Base-by-base conservation (phyloP, 2,329 filamentous ascomycete species). In the Phialocephala subalpina region DNA sequence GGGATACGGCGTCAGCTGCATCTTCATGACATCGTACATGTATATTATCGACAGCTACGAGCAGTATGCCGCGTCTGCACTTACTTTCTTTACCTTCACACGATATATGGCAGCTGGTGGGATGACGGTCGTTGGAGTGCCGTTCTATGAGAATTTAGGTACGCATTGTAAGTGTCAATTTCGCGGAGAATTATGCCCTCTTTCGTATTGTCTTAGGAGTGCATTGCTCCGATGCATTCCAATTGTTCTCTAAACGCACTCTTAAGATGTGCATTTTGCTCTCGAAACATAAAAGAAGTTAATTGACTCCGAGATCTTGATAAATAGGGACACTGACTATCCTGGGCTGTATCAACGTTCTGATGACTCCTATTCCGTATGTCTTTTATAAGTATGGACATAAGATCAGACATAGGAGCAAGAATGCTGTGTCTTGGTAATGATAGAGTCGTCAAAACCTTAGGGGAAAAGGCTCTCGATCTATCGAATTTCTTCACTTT, bases 31-130 rank as follows among this genome's bases (percentile, higher is more conserved):
- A 6, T 65, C 66, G 11, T 83, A 66, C 78, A 82, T 56, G 82
- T 85, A 79, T 80, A 84, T 83, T 77, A 81, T 62, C 71, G 77
- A 80, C 66, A 76, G 73, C n/a, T 82, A 81, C 64, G 76, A 73
- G 27, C 72, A 71, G 8, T 78, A 79, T 58, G 76, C 80, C 14
- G 79, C 78, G 3, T 77, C 74, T 33, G 80, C 78, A 1, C 69
- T 81, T 20, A 38, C 53, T 6, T 57, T 57, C 53, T 27, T 35
- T 27, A 57, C 53, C 2, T 72, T 82, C 5, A 77, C 77, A 3
- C 77, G 80, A 2, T 82, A 82, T 62, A 71, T 76, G 22, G 29
- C 25, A 20, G 53, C 53, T n/a, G 53, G 53, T 35, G 53, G 53
- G 4, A 57, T 57, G 53, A 57, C 53, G 11, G 27, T 57, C 20